Conservation (phyloP, 1,139 yeast genomes). For the Lodderomyces jiufengensis region DNA sequence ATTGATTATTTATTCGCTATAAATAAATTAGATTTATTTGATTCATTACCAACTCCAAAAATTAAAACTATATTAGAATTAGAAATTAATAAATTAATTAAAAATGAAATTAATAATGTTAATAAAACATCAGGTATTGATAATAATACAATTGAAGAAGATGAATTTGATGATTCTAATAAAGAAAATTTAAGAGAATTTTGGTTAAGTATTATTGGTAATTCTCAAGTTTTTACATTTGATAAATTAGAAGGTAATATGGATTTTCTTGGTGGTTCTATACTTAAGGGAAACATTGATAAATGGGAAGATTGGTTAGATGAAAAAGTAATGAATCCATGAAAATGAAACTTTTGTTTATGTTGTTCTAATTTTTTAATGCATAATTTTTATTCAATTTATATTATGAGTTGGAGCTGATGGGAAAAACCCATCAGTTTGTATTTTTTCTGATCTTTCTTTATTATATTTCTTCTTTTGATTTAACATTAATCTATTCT, state of each 20-base stretch:
- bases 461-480: slow-evolving; percentile 26
- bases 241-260: slow-evolving; percentile 70
- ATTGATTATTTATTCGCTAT: slow-evolving; percentile 72
- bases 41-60: slow-evolving; percentile 66
- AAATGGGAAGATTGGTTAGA: slow-evolving; percentile 78
- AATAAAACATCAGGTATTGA: slow-evolving; percentile 36
- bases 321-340: slow-evolving; percentile 59
- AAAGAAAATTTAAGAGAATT: slow-evolving; percentile 30
- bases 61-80: slow-evolving; percentile 55
- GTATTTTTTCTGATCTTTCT: slow-evolving; percentile 38
- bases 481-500: slow-evolving; percentile 39
- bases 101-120: slow-evolving; percentile 33
- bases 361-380: too few species aligned
- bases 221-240: slow-evolving; percentile 48
- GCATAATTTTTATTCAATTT: slow-evolving; percentile 22
- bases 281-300: slow-evolving; percentile 49
- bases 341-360: slow-evolving; percentile 7
- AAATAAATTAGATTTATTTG: slow-evolving; percentile 81
- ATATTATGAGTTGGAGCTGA: slow-evolving; percentile 40
- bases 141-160: slow-evolving; percentile 24
- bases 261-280: slow-evolving; percentile 70
- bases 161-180: slow-evolving; percentile 19
- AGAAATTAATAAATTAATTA: slow-evolving; percentile 60
- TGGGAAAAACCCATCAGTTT: slow-evolving; percentile 51
- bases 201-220: slow-evolving; percentile 47